These are phyloP conservation scores for Quercus wislizeni DNA, from an alignment of 306 rosid genomes.

Conservation along the genomic window DNA sequence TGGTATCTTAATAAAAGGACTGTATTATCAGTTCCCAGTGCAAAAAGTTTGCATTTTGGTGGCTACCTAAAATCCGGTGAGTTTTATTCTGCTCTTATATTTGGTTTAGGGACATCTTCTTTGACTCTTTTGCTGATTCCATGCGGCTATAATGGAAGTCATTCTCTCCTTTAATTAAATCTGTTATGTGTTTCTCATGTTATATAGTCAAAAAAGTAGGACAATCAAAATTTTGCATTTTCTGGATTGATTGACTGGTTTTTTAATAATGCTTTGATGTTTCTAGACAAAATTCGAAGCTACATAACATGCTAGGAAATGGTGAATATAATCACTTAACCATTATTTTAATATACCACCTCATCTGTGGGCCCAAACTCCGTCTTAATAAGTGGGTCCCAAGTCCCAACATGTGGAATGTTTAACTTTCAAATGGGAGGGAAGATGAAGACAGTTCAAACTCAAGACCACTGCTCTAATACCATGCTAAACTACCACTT, in stretches of 20 bases:
- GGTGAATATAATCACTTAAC: too few species aligned
- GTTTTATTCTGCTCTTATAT: not conserved
- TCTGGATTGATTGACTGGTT: not conserved
- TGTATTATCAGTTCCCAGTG: conserved; percentile 73
- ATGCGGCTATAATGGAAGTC: not conserved
- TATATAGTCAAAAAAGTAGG: not conserved
- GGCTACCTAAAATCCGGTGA: conserved; percentile 81
- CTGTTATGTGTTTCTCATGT: not conserved
- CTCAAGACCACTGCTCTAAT: too few species aligned
- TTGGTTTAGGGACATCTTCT: not conserved
- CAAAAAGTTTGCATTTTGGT: conserved; percentile 77
- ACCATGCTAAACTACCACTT: too few species aligned
- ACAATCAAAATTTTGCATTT: not conserved
- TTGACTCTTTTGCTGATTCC: not conserved
- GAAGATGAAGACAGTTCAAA: too few species aligned
- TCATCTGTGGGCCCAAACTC: too few species aligned
- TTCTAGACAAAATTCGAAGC: not conserved
- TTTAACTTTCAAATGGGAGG: too few species aligned
- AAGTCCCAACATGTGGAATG: too few species aligned
- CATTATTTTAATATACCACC: too few species aligned
- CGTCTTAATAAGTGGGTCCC: too few species aligned
- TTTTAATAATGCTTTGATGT: not conserved
- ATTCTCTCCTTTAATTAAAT: not conserved
- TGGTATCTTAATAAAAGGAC: conserved; percentile 77
- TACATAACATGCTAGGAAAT: not conserved